Percentiles rank a stretch among this genome's conserved stretches.
phyloP scores from a whole-genome alignment of 192 early-diverging fungal species.

The Jimgerdemannia flammicorona region DNA sequence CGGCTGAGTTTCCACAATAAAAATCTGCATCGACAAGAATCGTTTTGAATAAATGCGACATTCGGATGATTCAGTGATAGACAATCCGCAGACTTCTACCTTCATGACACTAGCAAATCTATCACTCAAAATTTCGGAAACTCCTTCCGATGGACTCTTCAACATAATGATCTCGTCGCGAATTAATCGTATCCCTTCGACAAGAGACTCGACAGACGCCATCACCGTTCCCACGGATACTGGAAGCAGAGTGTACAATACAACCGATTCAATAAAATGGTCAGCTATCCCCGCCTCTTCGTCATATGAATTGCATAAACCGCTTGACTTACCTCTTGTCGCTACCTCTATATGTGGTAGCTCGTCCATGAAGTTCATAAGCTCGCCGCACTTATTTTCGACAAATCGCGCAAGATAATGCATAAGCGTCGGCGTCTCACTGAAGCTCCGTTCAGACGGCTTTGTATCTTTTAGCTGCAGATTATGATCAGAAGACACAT shows the following conservation, averaged over 20 bases:
- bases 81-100: constrained; percentile 20
- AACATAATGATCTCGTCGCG: constrained; percentile 37
- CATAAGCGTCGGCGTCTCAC: constrained; percentile 42
- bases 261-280: too few relatives aligned
- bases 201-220: constrained; percentile 43
- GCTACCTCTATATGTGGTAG: constrained; percentile 49
- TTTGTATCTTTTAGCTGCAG: constrained; percentile 49
- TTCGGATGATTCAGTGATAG: background rate
- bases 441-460: constrained; percentile 36
- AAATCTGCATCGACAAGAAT: constrained; percentile 30
- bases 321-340: constrained; percentile 28
- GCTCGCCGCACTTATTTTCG: constrained; percentile 31
- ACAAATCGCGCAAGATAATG: constrained; percentile 50
- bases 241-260: background rate
- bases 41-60: background rate
- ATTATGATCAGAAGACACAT: background rate
- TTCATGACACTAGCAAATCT: constrained; percentile 48
- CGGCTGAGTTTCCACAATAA: constrained; percentile 38
- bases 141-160: constrained; percentile 8
- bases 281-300: background rate
- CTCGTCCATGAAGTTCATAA: constrained; percentile 47
- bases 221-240: constrained; percentile 46
- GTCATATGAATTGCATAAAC: background rate
- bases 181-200: constrained; percentile 34
- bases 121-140: constrained; percentile 36